Evolutionary conservation across 768 basidiomycete genomes (phyloP).

Genomic region (Suillus plorans): DNA sequence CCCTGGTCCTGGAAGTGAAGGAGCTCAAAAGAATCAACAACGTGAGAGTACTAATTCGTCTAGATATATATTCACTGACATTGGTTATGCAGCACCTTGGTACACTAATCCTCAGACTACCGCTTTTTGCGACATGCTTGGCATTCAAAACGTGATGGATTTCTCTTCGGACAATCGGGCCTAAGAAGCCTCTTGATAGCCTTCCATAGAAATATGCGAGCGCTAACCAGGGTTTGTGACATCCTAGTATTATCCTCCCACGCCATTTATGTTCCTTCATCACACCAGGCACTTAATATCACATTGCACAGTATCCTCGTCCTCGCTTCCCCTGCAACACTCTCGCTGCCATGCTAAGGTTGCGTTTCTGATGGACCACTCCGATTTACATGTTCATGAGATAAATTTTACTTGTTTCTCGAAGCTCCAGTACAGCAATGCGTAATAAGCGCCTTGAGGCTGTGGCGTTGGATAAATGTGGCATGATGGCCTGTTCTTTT

Average conservation of each 20-base stretch:
- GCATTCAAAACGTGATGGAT: slow-evolving; percentile 72
- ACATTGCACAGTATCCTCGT: background rate
- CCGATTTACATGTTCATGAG: background rate
- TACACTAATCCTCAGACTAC: slow-evolving; percentile 90
- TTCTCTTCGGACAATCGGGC: slow-evolving; percentile 11
- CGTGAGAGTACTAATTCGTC: slow-evolving; percentile 31
- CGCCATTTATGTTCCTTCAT: background rate
- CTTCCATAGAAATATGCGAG: background rate
- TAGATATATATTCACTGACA: background rate
- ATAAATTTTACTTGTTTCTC: background rate
- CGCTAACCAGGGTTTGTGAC: background rate
- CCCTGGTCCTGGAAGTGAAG: slow-evolving; percentile 46
- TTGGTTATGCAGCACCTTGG: slow-evolving; percentile 53
- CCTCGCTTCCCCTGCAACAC: background rate
- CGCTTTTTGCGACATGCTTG: slow-evolving; percentile 79
- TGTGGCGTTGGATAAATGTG: background rate
- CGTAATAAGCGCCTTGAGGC: background rate
- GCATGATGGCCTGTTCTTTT: background rate
- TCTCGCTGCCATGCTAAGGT: background rate
- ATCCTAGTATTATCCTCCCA: background rate
- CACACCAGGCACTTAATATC: background rate
- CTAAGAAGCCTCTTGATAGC: background rate
- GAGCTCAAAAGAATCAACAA: slow-evolving; percentile 36
- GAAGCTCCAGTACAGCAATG: background rate
- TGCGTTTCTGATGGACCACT: background rate